Evolutionary conservation across 148 eudicot genomes (phyloP), one percentile per base, ranked within the genome.

Genomic region (Camellia japonica): DNA sequence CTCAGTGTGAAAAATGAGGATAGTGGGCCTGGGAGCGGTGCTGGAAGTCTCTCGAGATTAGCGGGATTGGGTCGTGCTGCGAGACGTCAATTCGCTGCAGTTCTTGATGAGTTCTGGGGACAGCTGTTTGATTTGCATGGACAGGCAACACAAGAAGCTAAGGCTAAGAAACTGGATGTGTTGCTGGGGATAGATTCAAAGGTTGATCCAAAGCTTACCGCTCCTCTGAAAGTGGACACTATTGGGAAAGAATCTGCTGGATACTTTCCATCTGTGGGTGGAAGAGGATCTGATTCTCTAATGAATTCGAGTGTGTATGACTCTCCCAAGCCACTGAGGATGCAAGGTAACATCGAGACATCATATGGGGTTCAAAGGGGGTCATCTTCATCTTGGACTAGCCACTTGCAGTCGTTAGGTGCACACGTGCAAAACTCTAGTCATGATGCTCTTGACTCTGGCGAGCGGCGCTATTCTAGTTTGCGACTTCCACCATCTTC

Each of bases 101-200:
- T 85, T 79, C 95, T 96, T 56, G 98, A 96, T 85, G 99, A 96
- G 60, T 96, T 96, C 85, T 96, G 98, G 99, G 97, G 97, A 54
- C 95, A 94, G 79, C 73, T 96, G 64, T 93, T 89, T 92, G 99
- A 96, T 89, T 91, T 90, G 76, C 98, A 96, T 79, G 99, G 99
- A 11, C 91, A 92, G 62, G 63, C 90, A 56, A 91, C 92, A 30
- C 79, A 84, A 74, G 99, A 91, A 74, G 98, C 98, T 14, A 91
- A 88, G 79, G 71, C 84, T 42, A 93, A 83, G 87, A 92, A 92
- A 78, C 79, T 93, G 49, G 97, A 92, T 82, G 76, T 80, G 78
- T 74, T 96, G 63, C 86, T 96, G 70, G 91, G 95, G 8, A 52
- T 84, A 43, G 91, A 89, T 60, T 71, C 90, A 7, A 90, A 83